Evolutionary conservation across 2,329 filamentous ascomycete genomes (phyloP), one percentile per base, ranked within the genome.

Genomic region (Aspergillus tubingensis): DNA sequence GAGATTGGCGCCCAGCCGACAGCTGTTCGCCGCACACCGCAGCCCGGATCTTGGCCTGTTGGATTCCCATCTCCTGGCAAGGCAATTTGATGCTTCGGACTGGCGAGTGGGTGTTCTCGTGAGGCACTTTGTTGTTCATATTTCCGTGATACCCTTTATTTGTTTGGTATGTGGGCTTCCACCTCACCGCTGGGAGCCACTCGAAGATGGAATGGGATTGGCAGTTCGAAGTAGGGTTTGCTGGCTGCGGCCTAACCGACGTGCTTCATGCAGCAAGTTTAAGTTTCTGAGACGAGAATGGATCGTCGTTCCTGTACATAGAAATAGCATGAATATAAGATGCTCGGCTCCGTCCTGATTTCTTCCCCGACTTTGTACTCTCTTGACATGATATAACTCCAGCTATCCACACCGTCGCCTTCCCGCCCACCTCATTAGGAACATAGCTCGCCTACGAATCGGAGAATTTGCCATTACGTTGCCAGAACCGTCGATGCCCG

Each of bases 1-100:
- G 44, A 48, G 61, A 49, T 58, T 36, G 30, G 27, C 55, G 59
- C 61, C 61, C 54, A 58, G 55, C 55, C 44, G 59, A 56, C 59
- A 61, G 43, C 57, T 54, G 56, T 54, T 21, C 32, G 30, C 23
- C 30, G 47, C 48, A 61, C 60, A 63, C 60, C 44, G 39, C 55
- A 53, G 60, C 53, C 38, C 19, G 30, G 19, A 19, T 23, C 27
- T 30, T 36, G 32, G 27, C 17, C 15, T 8, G 38, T 44, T 38
- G n/a, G 15, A 41, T 25, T 47, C 32, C 17, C 15, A 30, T 15
- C 39, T 36, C 32, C 25, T 32, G 53, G 39, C 10, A 13, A 11
- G 21, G 27, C 52, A 48, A 51, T 41, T 5, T 27, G n/a, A 30
- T 17, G 36, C 25, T 15, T 25, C 23, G n/a, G 41, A 41, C 38